Base-by-base conservation (phyloP, 2,329 filamentous ascomycete species). In the Fusarium paranaense region DNA sequence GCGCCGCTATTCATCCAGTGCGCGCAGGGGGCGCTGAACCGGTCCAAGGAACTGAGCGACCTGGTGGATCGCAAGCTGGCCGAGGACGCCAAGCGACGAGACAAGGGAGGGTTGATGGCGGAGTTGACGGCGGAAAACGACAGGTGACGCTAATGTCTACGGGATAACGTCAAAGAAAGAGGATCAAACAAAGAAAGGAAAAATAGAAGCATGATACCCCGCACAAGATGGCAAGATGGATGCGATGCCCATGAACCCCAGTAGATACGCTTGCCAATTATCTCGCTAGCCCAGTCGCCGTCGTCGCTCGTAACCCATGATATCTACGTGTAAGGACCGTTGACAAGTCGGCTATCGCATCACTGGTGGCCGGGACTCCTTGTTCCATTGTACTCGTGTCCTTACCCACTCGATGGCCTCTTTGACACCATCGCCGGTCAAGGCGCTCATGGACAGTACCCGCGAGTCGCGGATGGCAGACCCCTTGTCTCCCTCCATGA, bases 331-430 rank as follows among this genome's bases (percentile, higher is more conserved):
- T 8, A 69, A 62, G 25, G 13, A 25, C n/a, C 40, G 40, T 20
- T 22, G 16, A 45, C 5, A 54, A 50, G 38, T 45, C 25, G 25
- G 27, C 89, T 87, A 98, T 85, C 95, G 90, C 95, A 98, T 98
- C 62, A 97, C 92, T 2, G 97, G 97, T 72, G 96, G 95, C 70
- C 97, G 89, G 6, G 91, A 92, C 83, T 98, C 96, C 85, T 97
- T 98, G 82, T 98, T 98, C 95, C 97, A 98, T 83, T 94, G 95
- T 32, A 98, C 95, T 70, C 97, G 88, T 76, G 92, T 96, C 80
- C 94, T 91, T 68, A 99, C 87, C 97, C 97, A 99, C 80, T 98
- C 97, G n/a, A 99, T 93, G 1, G 97, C 96, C 85, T 98, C 97
- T 79, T 91, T 91, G 3, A 99, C 97, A 4, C 97, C 97, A 0